Percentiles rank a stretch among this genome's conserved stretches.
Evolutionary conservation across 176 grass and related monocot species (phyloP).

Genomic region (Oryza longistaminata): DNA sequence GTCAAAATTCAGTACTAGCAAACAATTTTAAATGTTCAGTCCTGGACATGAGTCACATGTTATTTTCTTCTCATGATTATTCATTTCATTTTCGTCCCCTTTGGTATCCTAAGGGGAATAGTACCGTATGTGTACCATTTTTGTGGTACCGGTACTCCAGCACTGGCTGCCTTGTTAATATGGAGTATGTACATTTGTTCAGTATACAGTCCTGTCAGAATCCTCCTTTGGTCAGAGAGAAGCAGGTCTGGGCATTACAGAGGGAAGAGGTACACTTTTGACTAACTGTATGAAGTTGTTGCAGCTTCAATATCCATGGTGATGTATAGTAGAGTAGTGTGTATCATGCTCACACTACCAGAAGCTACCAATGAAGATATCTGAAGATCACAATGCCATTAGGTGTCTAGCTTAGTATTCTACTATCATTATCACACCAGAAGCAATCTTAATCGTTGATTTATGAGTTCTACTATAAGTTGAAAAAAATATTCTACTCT

Average conservation of each 20-base stretch:
- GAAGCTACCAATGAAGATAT: slow-evolving; percentile 10
- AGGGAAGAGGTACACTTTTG: slow-evolving; percentile 50
- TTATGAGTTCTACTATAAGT: no score
- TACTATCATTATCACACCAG: no score
- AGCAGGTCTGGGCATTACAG: slow-evolving; percentile 50
- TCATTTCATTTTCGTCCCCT: slow-evolving; percentile 11
- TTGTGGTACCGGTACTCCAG: slow-evolving; percentile 34
- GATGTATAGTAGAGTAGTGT: slow-evolving; percentile 19
- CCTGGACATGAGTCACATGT: slow-evolving; percentile 8
- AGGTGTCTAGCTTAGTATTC: background rate
- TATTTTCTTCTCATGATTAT: slow-evolving; percentile 27
- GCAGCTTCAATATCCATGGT: slow-evolving; percentile 29
- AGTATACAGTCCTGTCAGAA: slow-evolving; percentile 36
- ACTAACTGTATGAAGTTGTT: slow-evolving; percentile 56
- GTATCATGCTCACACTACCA: slow-evolving; percentile 13
- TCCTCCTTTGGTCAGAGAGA: slow-evolving; percentile 44
- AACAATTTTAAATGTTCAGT: slow-evolving; percentile 11
- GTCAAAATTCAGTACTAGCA: background rate
- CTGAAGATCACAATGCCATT: slow-evolving; percentile 15
- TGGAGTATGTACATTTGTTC: slow-evolving; percentile 39
- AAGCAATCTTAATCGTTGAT: no score
- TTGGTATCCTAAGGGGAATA: slow-evolving; percentile 32
- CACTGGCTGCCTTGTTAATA: slow-evolving; percentile 28
- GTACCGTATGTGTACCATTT: slow-evolving; percentile 14
- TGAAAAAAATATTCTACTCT: no score